Evolutionary conservation across 345 rosid genomes (phyloP).

Genomic region (sweet orange (Citrus sinensis)): DVS_A1.0 CM039162.1:22793001-22793500

Average conservation of each 20-base stretch:
- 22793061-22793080: not conserved
- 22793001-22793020: not conserved
- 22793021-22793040: not conserved
- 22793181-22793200: slow-evolving; percentile 39
- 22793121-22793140: not conserved
- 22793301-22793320: slow-evolving; percentile 30
- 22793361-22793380: slow-evolving; percentile 9
- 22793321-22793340: slow-evolving; percentile 10
- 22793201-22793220: slow-evolving; percentile 41
- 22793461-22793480: not conserved
- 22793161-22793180: not conserved
- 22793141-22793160: not conserved
- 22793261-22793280: slow-evolving; percentile 37
- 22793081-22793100: not conserved
- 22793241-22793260: slow-evolving; percentile 40
- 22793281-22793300: slow-evolving; percentile 31
- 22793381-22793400: not conserved
- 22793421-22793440: not conserved
- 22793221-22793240: slow-evolving; percentile 39
- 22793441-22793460: not conserved
- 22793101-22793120: not conserved
- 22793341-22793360: slow-evolving; percentile 38
- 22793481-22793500: not conserved
- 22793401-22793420: not conserved
- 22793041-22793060: not conserved